A percentile compares a stretch with the other conserved stretches of the same genome.
Conservation (phyloP, 306 rosid genomes). For the Quercus alba region DNA sequence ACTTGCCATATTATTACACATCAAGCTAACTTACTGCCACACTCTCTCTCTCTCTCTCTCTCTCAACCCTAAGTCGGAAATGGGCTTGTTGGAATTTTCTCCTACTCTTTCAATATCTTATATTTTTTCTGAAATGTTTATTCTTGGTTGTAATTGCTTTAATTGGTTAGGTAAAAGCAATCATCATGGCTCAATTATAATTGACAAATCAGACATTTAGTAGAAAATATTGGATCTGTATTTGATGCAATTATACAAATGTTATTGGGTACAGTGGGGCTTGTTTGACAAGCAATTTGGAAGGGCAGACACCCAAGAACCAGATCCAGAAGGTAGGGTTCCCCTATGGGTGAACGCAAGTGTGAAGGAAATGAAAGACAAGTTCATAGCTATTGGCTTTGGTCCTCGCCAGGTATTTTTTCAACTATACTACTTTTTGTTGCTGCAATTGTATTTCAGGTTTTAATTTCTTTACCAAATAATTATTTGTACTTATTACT, state of each 20-base stretch:
- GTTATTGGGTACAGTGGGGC: slow-evolving; percentile 70
- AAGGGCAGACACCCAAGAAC: slow-evolving; percentile 77
- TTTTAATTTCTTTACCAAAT: not conserved
- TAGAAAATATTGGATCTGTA: not conserved
- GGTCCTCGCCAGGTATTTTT: slow-evolving; percentile 90
- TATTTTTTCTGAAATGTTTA: not conserved
- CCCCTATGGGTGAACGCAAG: slow-evolving; percentile 83
- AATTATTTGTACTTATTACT: not conserved
- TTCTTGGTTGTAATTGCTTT: not conserved
- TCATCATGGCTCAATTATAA: not conserved
- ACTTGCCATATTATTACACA: not conserved
- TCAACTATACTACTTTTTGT: not conserved
- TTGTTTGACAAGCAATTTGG: slow-evolving; percentile 81
- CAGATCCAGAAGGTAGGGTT: slow-evolving; percentile 94
- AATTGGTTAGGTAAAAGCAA: not conserved
- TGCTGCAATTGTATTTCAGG: slow-evolving; percentile 11
- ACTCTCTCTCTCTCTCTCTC: not conserved
- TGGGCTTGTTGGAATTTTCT: too few relatives aligned
- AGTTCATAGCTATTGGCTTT: slow-evolving; percentile 74
- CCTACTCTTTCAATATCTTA: too few relatives aligned
- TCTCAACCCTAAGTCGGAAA: too few relatives aligned
- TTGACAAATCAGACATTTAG: not conserved
- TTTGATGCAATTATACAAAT: not conserved
- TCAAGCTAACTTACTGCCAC: not conserved
- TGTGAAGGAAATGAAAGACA: slow-evolving; percentile 86